Percentiles rank a stretch among this genome's conserved stretches.
Evolutionary conservation across 2,329 filamentous ascomycete genomes (phyloP).

Genomic region (Aspergillus terreus): DNA sequence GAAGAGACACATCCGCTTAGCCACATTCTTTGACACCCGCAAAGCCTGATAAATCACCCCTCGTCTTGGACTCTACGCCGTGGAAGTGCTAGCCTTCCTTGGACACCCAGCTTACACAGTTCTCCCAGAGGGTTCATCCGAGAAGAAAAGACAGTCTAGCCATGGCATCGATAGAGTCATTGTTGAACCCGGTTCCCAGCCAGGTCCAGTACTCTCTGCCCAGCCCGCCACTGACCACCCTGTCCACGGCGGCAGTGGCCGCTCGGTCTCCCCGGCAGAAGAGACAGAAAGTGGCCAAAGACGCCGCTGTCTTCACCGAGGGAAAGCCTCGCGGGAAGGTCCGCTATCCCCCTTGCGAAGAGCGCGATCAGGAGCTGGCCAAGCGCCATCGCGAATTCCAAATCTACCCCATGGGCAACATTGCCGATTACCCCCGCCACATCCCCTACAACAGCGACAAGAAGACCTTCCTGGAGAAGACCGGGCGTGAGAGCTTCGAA

Average conservation of each 20-base stretch:
- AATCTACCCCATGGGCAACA: constrained; percentile 62
- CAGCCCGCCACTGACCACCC: constrained; percentile 40
- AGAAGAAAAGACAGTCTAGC: constrained; percentile 5
- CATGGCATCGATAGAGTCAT: constrained; percentile 64
- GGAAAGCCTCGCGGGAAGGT: constrained; percentile 63
- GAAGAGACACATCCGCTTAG: constrained; percentile 13
- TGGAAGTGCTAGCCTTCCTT: not conserved
- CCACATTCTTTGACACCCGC: constrained; percentile 9
- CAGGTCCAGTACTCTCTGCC: constrained; percentile 23
- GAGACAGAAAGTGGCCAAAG: constrained; percentile 61
- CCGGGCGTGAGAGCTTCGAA: constrained; percentile 82
- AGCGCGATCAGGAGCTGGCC: constrained; percentile 55
- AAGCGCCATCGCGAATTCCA: constrained; percentile 60
- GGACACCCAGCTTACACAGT: not conserved
- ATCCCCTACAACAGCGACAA: constrained; percentile 96
- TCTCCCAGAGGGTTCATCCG: constrained; percentile 1
- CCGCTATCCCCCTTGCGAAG: constrained; percentile 71
- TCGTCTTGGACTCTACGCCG: constrained; percentile 4
- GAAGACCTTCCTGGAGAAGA: constrained; percentile 82
- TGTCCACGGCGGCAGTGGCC: constrained; percentile 37
- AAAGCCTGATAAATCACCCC: constrained; percentile 12
- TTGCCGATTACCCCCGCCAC: constrained; percentile 62
- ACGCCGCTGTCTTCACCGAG: constrained; percentile 60
- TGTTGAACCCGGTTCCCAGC: constrained; percentile 61
- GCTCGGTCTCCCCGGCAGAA: constrained; percentile 23